These are phyloP conservation scores for Singerocomus rubriflavus DNA, from an alignment of 1,284 basidiomycete species.

Conservation along the genomic window DNA sequence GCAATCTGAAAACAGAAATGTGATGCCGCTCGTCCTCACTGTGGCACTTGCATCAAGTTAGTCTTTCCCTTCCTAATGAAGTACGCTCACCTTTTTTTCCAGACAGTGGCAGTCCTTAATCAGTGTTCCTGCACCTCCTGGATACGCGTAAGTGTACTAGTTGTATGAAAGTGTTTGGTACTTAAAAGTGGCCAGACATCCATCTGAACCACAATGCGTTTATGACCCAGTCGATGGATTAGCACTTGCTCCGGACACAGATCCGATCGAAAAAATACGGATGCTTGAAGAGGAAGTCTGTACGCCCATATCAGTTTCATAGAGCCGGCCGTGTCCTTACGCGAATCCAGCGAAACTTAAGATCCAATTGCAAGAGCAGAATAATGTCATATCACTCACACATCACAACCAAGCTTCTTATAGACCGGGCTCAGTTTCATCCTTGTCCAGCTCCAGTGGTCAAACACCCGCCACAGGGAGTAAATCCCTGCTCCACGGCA, in stretches of 20 bases:
- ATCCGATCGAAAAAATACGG: conserved; percentile 71
- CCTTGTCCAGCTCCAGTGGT: conserved; percentile 21
- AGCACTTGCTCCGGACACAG: conserved; percentile 66
- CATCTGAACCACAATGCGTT: conserved; percentile 72
- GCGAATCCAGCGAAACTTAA: conserved; percentile 55
- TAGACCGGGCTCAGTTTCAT: conserved; percentile 26
- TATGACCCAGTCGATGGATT: conserved; percentile 83
- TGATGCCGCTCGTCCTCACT: conserved; percentile 77
- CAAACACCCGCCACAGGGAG: conserved; percentile 11
- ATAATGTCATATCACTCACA: conserved; percentile 18
- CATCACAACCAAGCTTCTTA: conserved; percentile 11
- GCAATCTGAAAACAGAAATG: conserved; percentile 58
- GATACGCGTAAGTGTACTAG: conserved; percentile 60
- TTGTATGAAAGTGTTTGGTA: neutral
- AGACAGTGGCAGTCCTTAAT: conserved; percentile 77
- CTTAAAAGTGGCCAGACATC: conserved; percentile 52
- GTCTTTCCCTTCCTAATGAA: conserved; percentile 26
- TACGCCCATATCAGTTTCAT: conserved; percentile 32
- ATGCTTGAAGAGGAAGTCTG: conserved; percentile 76
- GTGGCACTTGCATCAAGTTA: conserved; percentile 77
- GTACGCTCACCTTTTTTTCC: conserved; percentile 19
- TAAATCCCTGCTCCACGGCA: conserved; percentile 2
- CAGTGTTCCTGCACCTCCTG: conserved; percentile 73
- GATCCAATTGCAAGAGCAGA: conserved; percentile 56
- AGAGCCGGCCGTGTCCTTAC: conserved; percentile 14